These are phyloP conservation scores for Pythium diclinum DNA, from an alignment of 352 stramenopile species.

Conservation along the genomic window DNA sequence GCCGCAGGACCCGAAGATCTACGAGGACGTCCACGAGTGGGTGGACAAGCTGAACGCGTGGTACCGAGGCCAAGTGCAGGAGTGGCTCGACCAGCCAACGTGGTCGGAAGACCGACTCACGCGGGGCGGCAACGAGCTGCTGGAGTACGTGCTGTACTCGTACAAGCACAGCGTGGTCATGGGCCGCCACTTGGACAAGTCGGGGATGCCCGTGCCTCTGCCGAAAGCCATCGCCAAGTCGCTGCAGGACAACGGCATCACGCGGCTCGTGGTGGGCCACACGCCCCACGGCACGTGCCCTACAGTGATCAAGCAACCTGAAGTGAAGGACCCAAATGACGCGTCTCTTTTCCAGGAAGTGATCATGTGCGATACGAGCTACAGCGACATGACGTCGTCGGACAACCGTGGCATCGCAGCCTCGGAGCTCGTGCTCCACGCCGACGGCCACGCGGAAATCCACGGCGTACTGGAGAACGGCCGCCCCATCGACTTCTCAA, in stretches of 20 bases:
- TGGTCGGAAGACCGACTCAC: constrained; percentile 53
- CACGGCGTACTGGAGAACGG: constrained; percentile 57
- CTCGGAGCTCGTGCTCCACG: constrained; percentile 71
- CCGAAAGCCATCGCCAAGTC: constrained; percentile 40
- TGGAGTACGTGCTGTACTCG: constrained; percentile 68
- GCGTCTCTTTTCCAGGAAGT: constrained; percentile 58
- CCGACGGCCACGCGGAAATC: constrained; percentile 43
- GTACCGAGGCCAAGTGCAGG: constrained; percentile 67
- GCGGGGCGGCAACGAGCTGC: constrained; percentile 62
- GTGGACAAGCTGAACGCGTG: constrained; percentile 79
- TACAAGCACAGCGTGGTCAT: constrained; percentile 69
- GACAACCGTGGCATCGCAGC: constrained; percentile 83
- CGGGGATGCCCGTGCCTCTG: constrained; percentile 71
- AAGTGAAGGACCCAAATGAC: not conserved
- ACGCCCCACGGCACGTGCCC: constrained; percentile 91
- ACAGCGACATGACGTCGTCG: constrained; percentile 64
- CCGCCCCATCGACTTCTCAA: constrained; percentile 40
- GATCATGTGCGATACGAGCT: constrained; percentile 92
- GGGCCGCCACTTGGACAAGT: constrained; percentile 60
- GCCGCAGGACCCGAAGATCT: constrained; percentile 41
- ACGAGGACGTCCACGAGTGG: constrained; percentile 43
- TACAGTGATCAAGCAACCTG: constrained; percentile 71
- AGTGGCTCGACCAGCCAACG: constrained; percentile 75
- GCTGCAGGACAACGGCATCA: constrained; percentile 74
- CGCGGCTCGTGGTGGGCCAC: constrained; percentile 88